phyloP scores from a whole-genome alignment of 1,139 yeast genomes.

The Yamadazyma buinensis region DNA sequence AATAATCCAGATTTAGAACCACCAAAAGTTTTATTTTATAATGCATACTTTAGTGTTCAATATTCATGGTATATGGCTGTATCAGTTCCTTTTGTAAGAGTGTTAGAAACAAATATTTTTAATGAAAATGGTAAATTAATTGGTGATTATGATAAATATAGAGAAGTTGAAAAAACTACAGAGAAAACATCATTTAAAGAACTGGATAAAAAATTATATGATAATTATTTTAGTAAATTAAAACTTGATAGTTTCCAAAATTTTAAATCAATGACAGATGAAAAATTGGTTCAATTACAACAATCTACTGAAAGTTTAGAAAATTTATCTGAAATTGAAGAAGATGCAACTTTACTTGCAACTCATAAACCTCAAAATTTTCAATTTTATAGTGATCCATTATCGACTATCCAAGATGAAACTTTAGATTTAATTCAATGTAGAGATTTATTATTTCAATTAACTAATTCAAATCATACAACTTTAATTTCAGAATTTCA shows the following conservation, averaged over 20 bases:
- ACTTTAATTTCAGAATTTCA: constrained; percentile 30
- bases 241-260: constrained; percentile 24
- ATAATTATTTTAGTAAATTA: constrained; percentile 23
- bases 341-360: constrained; percentile 9
- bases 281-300: constrained; percentile 28
- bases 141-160: constrained; percentile 14
- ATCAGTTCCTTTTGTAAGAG: constrained; percentile 34
- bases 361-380: constrained; percentile 34
- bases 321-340: constrained; percentile 11
- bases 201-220: constrained; percentile 24
- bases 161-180: constrained; percentile 12
- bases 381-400: constrained; percentile 28
- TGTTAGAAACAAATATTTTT: constrained; percentile 31
- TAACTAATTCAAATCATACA: constrained; percentile 23
- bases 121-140: constrained; percentile 23
- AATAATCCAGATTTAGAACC: constrained; percentile 12
- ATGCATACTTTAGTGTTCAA: constrained; percentile 32
- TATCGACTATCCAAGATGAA: constrained; percentile 25
- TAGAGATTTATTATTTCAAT: constrained; percentile 33
- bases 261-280: constrained; percentile 22
- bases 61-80: constrained; percentile 39
- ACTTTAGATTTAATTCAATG: constrained; percentile 36
- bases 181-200: constrained; percentile 19
- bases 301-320: constrained; percentile 15
- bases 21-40: constrained; percentile 33